These are phyloP conservation scores for Craterostigma plantagineum DNA, from an alignment of 257 asterid genomes.

Conservation along the genomic window DNA sequence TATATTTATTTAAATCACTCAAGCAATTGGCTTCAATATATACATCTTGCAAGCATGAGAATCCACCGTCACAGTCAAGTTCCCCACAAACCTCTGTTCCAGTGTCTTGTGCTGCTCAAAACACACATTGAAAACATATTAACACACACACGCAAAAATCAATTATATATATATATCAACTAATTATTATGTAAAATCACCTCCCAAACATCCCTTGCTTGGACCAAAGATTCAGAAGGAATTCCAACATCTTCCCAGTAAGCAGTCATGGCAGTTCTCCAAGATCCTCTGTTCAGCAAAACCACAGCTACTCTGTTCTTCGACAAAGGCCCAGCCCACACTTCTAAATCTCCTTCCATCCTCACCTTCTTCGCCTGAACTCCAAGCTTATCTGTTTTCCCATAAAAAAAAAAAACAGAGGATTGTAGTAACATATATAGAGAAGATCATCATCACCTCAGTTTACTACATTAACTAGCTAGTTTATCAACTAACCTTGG, in stretches of 20 bases:
- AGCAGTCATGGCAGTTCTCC: conserved; percentile 23
- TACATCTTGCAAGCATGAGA: conserved; percentile 76
- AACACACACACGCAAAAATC: neutral
- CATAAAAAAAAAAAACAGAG: too few species aligned
- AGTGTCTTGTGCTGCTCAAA: conserved; percentile 51
- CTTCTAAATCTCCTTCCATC: conserved; percentile 70
- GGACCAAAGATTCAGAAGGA: conserved; percentile 25
- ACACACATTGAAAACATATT: neutral
- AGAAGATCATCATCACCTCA: too few species aligned
- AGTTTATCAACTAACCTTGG: conserved; percentile 30
- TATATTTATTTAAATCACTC: conserved; percentile 2
- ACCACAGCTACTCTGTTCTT: conserved; percentile 49
- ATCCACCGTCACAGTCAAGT: conserved; percentile 44
- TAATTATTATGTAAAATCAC: too few species aligned
- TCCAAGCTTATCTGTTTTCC: conserved; percentile 48
- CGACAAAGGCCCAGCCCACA: conserved; percentile 87
- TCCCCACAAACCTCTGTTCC: conserved; percentile 37
- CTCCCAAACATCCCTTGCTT: conserved; percentile 78
- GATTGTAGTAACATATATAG: too few species aligned
- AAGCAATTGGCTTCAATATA: conserved; percentile 36
- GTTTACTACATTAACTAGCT: too few species aligned
- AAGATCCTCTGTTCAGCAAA: conserved; percentile 47
- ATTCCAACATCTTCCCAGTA: conserved; percentile 74
- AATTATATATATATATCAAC: too few species aligned
- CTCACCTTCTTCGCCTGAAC: conserved; percentile 78